Evolutionary conservation across 192 early-diverging fungal species (phyloP), one percentile per base, ranked within the genome.

Genomic region (Entomortierella lignicola): DNA sequence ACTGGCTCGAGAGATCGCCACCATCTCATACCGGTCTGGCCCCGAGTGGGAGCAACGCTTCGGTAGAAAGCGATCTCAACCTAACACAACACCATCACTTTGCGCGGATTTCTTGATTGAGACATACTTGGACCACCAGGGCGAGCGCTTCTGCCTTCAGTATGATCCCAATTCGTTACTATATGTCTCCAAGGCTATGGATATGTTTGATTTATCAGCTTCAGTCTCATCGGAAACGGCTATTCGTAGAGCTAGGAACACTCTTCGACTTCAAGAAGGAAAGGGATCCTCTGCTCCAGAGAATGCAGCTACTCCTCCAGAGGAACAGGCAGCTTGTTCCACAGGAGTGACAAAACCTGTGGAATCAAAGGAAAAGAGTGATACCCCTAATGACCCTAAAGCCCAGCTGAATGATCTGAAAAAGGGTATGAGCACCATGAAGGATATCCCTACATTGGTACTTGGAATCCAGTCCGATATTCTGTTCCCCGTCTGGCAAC

Each of bases 1-100:
- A 85, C 86, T 98, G 34, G 97, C 97, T 15, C 92, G 97, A 55
- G 87, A 94, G 71, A 95, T 98, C 51, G 97, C 95, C 18, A 97
- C 95, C 12, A 93, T 98, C 60, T 89, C 83, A 42, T 99, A 99
- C 75, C 91, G 97, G 21, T 97, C 96, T 8, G 97, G 97, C 0
- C 97, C 97, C 39, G 97, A 99, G 84, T 99, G 97, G 97, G 97
- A 98, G 77, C 87, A 91, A 74, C 86, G 97, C 23, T 99, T 99
- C 81, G 96, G 97, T 8, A 83, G 95, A 18, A 92, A 93, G 39
- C 88, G 97, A 34, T 84, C 89, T 11, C 86, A 90, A 21, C 92
- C 93, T 15, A 84, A 91, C 30, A 85, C 89, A 60, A 77, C 91
- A 18, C 95, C 96, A 2, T 90, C 91, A 0, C 80, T 98, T 50